These are phyloP conservation scores for Kodamaea kakaduensis DNA, from an alignment of 805 yeast genomes.

Conservation along the genomic window DNA sequence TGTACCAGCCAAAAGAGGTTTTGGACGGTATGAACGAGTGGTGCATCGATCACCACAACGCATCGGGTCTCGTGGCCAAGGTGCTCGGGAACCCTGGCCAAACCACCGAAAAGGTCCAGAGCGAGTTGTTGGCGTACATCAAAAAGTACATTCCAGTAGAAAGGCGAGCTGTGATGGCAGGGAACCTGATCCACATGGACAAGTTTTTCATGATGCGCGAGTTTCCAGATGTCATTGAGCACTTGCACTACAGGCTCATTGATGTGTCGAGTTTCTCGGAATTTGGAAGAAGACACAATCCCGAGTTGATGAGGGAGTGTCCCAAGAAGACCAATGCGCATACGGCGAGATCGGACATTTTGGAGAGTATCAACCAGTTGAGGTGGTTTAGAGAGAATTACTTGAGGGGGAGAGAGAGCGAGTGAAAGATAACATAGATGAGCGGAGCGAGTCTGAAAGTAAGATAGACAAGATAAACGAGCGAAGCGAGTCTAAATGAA, in stretches of 20 bases:
- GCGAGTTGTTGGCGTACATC: slow-evolving; percentile 61
- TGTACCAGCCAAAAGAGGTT: slow-evolving; percentile 58
- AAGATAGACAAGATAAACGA: too few relatives aligned
- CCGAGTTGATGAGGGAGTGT: slow-evolving; percentile 46
- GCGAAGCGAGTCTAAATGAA: too few relatives aligned
- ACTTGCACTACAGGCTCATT: slow-evolving; percentile 68
- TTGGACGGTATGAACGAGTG: slow-evolving; percentile 81
- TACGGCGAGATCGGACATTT: slow-evolving; percentile 84
- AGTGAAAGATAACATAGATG: slow-evolving; percentile 1
- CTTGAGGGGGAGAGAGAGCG: slow-evolving; percentile 32
- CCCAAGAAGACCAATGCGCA: slow-evolving; percentile 72
- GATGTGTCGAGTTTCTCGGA: slow-evolving; percentile 91
- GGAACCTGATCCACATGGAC: slow-evolving; percentile 92
- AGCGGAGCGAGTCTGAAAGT: too few relatives aligned
- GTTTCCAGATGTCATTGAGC: slow-evolving; percentile 68
- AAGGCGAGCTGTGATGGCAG: slow-evolving; percentile 72
- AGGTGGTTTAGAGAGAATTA: slow-evolving; percentile 72
- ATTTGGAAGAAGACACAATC: slow-evolving; percentile 73
- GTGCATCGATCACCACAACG: slow-evolving; percentile 81
- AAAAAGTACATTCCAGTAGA: slow-evolving; percentile 47
- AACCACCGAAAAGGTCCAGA: slow-evolving; percentile 58
- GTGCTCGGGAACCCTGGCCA: slow-evolving; percentile 53
- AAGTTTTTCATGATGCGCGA: slow-evolving; percentile 77
- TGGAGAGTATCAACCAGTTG: slow-evolving; percentile 83
- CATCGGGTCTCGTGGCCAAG: slow-evolving; percentile 69